Percentiles rank a stretch among this genome's conserved stretches.
phyloP scores from a whole-genome alignment of 1,284 basidiomycete species.

The Coriolopsis trogii region DNA sequence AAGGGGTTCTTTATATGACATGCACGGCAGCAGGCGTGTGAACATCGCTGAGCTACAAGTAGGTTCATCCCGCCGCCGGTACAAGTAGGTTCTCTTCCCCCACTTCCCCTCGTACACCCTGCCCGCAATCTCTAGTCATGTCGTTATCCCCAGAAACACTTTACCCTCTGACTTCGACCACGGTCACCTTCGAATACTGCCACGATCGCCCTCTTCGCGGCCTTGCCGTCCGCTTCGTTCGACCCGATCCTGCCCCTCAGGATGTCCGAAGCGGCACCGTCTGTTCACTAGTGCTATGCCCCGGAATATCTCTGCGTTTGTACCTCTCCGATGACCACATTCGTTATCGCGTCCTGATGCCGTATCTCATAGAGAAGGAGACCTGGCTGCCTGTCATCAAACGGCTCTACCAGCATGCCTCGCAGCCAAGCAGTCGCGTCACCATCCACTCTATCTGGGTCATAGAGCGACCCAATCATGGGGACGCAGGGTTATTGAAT shows the following conservation, averaged over 20 bases:
- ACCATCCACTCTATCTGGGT: conserved; percentile 1
- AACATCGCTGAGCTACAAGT: no score
- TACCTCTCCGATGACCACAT: no score
- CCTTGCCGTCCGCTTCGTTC: not conserved
- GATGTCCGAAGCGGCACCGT: not conserved
- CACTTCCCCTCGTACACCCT: no score
- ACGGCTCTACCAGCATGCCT: not conserved
- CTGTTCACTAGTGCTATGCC: not conserved
- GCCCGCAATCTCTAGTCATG: no score
- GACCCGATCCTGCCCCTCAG: not conserved
- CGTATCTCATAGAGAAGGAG: not conserved
- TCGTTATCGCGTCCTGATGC: not conserved
- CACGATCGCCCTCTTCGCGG: not conserved
- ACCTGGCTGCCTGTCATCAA: not conserved
- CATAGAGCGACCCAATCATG: conserved; percentile 3
- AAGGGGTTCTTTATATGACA: no score
- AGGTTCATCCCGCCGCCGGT: no score
- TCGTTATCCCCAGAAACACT: not conserved
- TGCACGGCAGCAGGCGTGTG: no score
- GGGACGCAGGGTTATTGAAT: conserved; percentile 1
- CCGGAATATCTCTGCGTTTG: not conserved
- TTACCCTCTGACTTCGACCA: not conserved
- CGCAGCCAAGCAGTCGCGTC: not conserved
- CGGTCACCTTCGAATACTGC: not conserved
- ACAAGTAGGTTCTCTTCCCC: no score